Base-by-base conservation (phyloP, 345 rosid genomes). In the Raphanus raphanistrum region DNA sequence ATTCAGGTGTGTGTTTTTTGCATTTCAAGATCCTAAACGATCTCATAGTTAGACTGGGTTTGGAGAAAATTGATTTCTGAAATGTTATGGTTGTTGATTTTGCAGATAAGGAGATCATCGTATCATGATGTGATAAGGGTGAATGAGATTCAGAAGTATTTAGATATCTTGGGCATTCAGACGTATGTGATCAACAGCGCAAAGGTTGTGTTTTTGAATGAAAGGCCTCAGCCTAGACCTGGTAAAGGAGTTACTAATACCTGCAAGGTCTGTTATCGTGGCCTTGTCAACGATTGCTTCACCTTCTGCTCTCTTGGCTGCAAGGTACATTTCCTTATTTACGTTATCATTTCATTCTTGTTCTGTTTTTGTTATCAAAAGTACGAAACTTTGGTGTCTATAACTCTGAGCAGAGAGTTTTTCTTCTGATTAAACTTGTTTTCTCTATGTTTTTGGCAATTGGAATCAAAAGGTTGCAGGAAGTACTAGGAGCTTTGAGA, bases 241-340 rank as follows among this genome's bases (percentile, higher is more conserved):
- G 92, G 92, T 11, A 93, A 95, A 87, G 96, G 98, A 0, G 88
- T 87, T 70, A 89, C 92, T 63, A 91, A 90, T 83, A 89, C 90
- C 61, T 95, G 99, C 36, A 79, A 85, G 66, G 99, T 88, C 80
- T 91, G 99, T 48, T 84, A 89, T n/a, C 97, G 99, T 59, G 87
- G 93, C 81, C 98, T 93, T 54, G 88, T 86, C 5, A 96, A 95
- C 50, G 96, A 90, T 76, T 87, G 88, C 80, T 92, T 90, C 90
- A 75, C 84, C 31, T 95, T 93, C 83, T 95, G 98, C 94, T 93
- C 99, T 27, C 92, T 92, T 58, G 99, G 97, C 61, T 95, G 99
- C 89, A 95, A 95, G 98, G 99, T 93, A 75, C 50, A 52, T 68
- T 38, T 45, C n/a, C 6, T 6, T 28, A 4, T n/a, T 25, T 45